Conservation (phyloP, 2,329 filamentous ascomycete genomes). For the Arthrobotrys sinensis region DNA sequence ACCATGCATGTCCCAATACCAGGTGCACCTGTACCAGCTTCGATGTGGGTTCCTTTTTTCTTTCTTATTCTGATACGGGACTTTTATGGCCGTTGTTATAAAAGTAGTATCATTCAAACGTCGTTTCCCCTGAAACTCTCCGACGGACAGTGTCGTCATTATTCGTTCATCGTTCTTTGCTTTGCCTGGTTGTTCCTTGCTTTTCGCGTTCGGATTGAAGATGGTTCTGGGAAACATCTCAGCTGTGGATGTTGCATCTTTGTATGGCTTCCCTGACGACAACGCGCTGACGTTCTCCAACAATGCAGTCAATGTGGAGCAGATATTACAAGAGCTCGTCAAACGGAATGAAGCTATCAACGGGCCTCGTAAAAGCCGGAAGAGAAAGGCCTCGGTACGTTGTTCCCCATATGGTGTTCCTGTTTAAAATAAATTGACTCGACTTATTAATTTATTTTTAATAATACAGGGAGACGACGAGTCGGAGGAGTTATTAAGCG, state of each 20-base stretch:
- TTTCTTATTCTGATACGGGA: conserved; percentile 27
- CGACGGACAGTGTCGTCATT: conserved; percentile 33
- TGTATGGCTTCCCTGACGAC: conserved; percentile 43
- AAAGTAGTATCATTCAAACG: conserved; percentile 41
- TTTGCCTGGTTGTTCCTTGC: conserved; percentile 12
- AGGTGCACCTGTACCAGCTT: conserved; percentile 61
- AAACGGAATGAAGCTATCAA: conserved; percentile 60
- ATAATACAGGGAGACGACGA: conserved; percentile 33
- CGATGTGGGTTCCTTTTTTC: conserved; percentile 60
- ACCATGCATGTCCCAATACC: conserved; percentile 59
- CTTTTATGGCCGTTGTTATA: conserved; percentile 32
- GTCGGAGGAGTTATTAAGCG: conserved; percentile 40
- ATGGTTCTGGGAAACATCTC: conserved; percentile 38
- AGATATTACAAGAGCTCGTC: conserved; percentile 60
- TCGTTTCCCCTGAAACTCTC: conserved; percentile 34
- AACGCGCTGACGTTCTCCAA: conserved; percentile 55
- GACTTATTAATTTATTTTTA: conserved; percentile 2
- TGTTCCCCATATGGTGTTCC: not conserved
- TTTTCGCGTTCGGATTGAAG: conserved; percentile 19
- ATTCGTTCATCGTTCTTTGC: conserved; percentile 14
- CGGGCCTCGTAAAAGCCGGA: conserved; percentile 51
- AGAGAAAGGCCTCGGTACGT: conserved; percentile 59
- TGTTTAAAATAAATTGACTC: conserved; percentile 7
- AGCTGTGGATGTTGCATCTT: conserved; percentile 43
- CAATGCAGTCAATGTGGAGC: conserved; percentile 58